These are phyloP conservation scores for Calonectria hongkongensis DNA, from an alignment of 2,329 filamentous ascomycete species.

Conservation along the genomic window DNA sequence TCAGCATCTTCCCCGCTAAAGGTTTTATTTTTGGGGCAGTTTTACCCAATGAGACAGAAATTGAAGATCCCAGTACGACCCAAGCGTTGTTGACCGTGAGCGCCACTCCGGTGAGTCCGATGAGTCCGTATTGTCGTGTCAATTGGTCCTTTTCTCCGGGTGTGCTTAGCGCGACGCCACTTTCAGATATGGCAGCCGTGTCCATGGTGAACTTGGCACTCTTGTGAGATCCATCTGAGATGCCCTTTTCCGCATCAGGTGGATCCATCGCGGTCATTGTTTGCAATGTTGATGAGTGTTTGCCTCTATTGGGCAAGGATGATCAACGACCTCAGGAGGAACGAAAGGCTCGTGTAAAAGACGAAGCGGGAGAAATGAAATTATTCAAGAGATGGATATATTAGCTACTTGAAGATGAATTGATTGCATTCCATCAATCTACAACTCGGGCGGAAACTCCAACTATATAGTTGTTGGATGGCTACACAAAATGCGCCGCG, in stretches of 20 bases:
- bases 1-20: slow-evolving; percentile 17
- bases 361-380: not conserved
- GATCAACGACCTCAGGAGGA: not conserved
- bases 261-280: not conserved
- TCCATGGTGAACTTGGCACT: slow-evolving; percentile 40
- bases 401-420: not conserved
- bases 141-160: slow-evolving; percentile 51
- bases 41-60: slow-evolving; percentile 50
- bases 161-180: slow-evolving; percentile 39
- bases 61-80: slow-evolving; percentile 52
- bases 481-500: slow-evolving; percentile 1
- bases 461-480: slow-evolving; percentile 23
- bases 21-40: too few species aligned
- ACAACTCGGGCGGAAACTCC: not conserved
- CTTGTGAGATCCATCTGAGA: slow-evolving; percentile 27
- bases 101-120: slow-evolving; percentile 52
- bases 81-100: slow-evolving; percentile 55
- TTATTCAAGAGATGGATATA: not conserved
- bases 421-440: not conserved
- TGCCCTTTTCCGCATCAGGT: slow-evolving; percentile 38
- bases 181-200: slow-evolving; percentile 38
- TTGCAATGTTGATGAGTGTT: not conserved
- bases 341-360: not conserved
- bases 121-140: slow-evolving; percentile 49
- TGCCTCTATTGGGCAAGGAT: not conserved